Percentiles rank a stretch among this genome's conserved stretches.
Conservation (phyloP, 2,329 filamentous ascomycete species). For the Raffaelea albimanens region DNA sequence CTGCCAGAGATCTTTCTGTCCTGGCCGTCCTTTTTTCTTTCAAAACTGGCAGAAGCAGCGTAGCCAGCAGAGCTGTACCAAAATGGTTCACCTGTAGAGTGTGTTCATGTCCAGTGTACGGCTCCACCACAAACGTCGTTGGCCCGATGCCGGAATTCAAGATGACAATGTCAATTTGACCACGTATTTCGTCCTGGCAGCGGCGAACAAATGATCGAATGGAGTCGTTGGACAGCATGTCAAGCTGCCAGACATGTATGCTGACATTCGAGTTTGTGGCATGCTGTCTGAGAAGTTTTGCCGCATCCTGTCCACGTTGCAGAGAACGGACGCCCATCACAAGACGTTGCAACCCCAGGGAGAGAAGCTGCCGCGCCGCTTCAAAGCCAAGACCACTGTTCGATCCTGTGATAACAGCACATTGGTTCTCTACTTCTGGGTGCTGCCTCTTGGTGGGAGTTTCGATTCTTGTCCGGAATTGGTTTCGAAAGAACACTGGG, state of each 20-base stretch:
- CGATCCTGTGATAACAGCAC: slow-evolving; percentile 11
- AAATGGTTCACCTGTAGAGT: slow-evolving; percentile 24
- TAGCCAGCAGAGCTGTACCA: slow-evolving; percentile 19
- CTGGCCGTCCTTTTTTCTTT: too few species aligned
- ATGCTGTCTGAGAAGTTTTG: slow-evolving; percentile 5
- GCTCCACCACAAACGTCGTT: background rate
- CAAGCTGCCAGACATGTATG: slow-evolving; percentile 28
- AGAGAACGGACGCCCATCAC: slow-evolving; percentile 12
- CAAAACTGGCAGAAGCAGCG: slow-evolving; percentile 37
- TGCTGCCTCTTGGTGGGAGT: too few species aligned
- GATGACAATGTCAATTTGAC: slow-evolving; percentile 6
- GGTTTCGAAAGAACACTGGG: too few species aligned
- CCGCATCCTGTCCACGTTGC: slow-evolving; percentile 7
- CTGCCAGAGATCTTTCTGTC: background rate
- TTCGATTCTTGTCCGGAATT: too few species aligned
- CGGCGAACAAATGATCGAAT: slow-evolving; percentile 16
- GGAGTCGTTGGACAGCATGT: slow-evolving; percentile 24
- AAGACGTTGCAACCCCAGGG: slow-evolving; percentile 7
- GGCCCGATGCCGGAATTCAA: slow-evolving; percentile 5
- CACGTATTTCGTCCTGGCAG: too few species aligned
- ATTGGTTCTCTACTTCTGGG: too few species aligned
- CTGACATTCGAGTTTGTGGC: slow-evolving; percentile 1
- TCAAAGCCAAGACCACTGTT: slow-evolving; percentile 13
- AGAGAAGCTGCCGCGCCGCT: slow-evolving; percentile 10
- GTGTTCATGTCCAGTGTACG: slow-evolving; percentile 13